A percentile compares a stretch with the other conserved stretches of the same genome.
These are phyloP conservation scores for Ogataea salicorniae DNA, from an alignment of 805 yeast species.

Conservation along the genomic window DNA sequence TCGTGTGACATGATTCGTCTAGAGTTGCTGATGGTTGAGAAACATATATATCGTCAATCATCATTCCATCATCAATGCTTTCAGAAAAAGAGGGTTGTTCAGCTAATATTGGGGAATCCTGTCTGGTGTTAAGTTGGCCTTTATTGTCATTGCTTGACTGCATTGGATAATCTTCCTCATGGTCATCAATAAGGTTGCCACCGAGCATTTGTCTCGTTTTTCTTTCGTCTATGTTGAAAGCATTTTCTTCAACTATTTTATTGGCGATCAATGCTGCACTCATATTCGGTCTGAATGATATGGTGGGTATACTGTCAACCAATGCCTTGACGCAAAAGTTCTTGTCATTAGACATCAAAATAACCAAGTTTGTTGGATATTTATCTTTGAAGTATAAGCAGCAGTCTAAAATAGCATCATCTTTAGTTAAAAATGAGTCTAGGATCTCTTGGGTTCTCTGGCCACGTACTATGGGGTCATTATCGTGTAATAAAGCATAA, in stretches of 20 bases:
- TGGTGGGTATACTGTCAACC: constrained; percentile 59
- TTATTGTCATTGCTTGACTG: background rate
- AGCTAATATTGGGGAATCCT: background rate
- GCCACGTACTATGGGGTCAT: constrained; percentile 49
- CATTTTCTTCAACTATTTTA: constrained; percentile 33
- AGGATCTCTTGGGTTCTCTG: constrained; percentile 56
- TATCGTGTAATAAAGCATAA: constrained; percentile 50
- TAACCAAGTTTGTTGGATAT: constrained; percentile 36
- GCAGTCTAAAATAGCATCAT: constrained; percentile 84
- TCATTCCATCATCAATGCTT: constrained; percentile 11
- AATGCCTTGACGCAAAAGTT: constrained; percentile 78
- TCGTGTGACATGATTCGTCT: constrained; percentile 14
- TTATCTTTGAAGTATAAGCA: constrained; percentile 55
- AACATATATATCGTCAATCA: constrained; percentile 4
- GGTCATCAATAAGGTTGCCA: constrained; percentile 7
- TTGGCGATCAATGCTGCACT: constrained; percentile 38
- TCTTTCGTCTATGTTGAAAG: background rate
- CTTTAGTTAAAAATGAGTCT: constrained; percentile 46
- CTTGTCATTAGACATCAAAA: constrained; percentile 75
- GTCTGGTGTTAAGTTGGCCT: background rate
- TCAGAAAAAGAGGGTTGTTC: background rate
- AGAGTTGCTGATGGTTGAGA: background rate
- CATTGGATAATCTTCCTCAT: background rate
- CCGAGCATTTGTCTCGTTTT: background rate
- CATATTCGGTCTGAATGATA: constrained; percentile 45